These are phyloP conservation scores for Gracilaria caudata DNA, from an alignment of 23 red algal species.

Conservation along the genomic window DNA sequence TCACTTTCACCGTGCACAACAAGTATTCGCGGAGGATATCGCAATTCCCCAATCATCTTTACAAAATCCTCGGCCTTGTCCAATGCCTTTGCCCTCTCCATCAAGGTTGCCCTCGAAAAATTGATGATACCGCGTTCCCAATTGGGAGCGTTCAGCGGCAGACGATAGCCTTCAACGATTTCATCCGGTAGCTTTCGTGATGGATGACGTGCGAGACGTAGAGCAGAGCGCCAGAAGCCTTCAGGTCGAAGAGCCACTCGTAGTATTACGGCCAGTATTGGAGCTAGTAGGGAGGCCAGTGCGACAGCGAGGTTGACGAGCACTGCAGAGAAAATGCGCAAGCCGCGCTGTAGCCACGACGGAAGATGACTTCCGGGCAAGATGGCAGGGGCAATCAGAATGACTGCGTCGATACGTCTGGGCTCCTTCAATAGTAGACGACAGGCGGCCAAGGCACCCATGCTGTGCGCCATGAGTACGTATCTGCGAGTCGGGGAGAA, in stretches of 20 bases:
- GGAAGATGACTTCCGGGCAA: conserved; percentile 34
- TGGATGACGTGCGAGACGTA: conserved; percentile 40
- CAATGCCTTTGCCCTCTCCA: conserved; percentile 24
- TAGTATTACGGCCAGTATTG: conserved; percentile 45
- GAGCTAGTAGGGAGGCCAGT: conserved; percentile 35
- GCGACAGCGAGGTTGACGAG: conserved; percentile 26
- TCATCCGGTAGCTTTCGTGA: conserved; percentile 4
- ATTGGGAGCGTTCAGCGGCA: conserved; percentile 20
- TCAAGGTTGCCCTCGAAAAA: conserved; percentile 41
- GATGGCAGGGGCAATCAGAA: conserved; percentile 71
- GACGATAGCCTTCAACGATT: conserved; percentile 66
- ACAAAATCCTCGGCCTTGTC: conserved; percentile 53
- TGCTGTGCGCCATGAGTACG: conserved; percentile 55
- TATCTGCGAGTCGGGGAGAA: conserved; percentile 12
- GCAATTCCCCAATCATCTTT: conserved; percentile 21
- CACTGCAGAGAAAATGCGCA: conserved; percentile 1
- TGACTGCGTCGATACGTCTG: neutral
- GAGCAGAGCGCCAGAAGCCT: conserved; percentile 49
- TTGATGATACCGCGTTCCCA: conserved; percentile 72
- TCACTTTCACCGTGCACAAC: conserved; percentile 78
- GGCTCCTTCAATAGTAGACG: conserved; percentile 10
- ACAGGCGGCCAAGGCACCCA: conserved; percentile 58
- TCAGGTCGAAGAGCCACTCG: conserved; percentile 26
- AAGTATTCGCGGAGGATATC: conserved; percentile 42
- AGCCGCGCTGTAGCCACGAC: conserved; percentile 6